Evolutionary conservation across 305 asterid species (phyloP).

Genomic region (Rubia tinctorum): DNA sequence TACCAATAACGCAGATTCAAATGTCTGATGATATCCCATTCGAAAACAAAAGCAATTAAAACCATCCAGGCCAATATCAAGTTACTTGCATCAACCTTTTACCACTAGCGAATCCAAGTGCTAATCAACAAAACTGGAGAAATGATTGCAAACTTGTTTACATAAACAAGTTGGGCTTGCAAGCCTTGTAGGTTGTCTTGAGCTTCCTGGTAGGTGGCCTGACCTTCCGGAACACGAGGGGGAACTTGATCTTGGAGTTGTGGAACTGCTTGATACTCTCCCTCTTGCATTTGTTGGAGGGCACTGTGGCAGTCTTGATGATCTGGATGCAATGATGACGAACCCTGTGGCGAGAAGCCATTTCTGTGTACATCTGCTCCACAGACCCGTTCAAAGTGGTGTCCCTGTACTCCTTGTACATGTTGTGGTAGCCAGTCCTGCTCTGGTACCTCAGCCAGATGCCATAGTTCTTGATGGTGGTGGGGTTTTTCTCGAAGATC

Average conservation of each 20-base stretch:
- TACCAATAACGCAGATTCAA: too few species aligned
- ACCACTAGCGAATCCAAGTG: constrained; percentile 1
- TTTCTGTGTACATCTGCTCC: constrained; percentile 84
- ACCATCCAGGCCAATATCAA: not conserved
- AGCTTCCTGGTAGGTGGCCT: constrained; percentile 88
- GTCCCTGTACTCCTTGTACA: constrained; percentile 90
- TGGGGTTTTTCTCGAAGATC: constrained; percentile 84
- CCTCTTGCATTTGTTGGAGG: constrained; percentile 84
- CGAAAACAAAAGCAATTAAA: not conserved
- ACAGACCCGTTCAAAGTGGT: constrained; percentile 75
- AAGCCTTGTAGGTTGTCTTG: constrained; percentile 85
- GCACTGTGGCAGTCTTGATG: constrained; percentile 76
- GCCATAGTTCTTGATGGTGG: constrained; percentile 77
- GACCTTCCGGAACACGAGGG: constrained; percentile 65
- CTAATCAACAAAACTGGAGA: not conserved
- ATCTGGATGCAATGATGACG: constrained; percentile 78
- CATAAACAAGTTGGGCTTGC: constrained; percentile 74
- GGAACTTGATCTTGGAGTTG: constrained; percentile 80
- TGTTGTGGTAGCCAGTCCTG: constrained; percentile 82
- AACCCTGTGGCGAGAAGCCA: constrained; percentile 95
- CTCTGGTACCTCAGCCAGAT: constrained; percentile 87
- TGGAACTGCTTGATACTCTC: constrained; percentile 79
- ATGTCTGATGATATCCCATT: not conserved
- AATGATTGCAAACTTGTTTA: constrained; percentile 21
- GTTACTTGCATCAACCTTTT: constrained; percentile 9